These are phyloP conservation scores for Theileria orientalis DNA, from an alignment of 169 alveolate species.

Conservation along the genomic window DNA sequence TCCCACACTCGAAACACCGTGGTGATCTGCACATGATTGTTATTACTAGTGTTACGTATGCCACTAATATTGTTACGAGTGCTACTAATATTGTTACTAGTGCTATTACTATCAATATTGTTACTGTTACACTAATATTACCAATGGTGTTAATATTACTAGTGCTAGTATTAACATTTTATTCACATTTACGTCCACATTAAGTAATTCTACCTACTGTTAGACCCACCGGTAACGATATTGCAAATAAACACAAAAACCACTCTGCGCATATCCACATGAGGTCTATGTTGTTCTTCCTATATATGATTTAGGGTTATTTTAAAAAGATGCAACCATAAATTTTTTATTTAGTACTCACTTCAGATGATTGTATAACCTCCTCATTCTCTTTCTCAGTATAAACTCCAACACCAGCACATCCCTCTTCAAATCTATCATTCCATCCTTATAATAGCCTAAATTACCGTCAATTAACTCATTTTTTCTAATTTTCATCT, in stretches of 20 bases:
- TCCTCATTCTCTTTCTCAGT: conserved; percentile 66
- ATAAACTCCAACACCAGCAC: conserved; percentile 76
- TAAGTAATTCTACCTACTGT: background rate
- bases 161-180: too few species aligned
- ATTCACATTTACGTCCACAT: too few species aligned
- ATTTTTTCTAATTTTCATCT: too few species aligned
- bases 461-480: background rate
- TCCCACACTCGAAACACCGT: conserved; percentile 85
- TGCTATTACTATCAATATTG: too few species aligned
- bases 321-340: too few species aligned
- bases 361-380: conserved; percentile 70
- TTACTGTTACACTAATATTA: background rate
- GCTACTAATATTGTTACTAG: too few species aligned
- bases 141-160: background rate
- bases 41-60: conserved; percentile 41
- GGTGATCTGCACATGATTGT: too few species aligned
- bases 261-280: conserved; percentile 83
- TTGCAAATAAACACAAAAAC: conserved; percentile 79
- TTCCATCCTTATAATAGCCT: conserved; percentile 81
- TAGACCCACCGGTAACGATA: conserved; percentile 73
- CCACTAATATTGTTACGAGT: conserved; percentile 3
- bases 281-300: conserved; percentile 76
- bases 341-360: conserved; percentile 19
- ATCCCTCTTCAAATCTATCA: conserved; percentile 79
- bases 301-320: background rate